A percentile compares a stretch with the other conserved stretches of the same genome.
Evolutionary conservation across 2,329 filamentous ascomycete genomes (phyloP).

Genomic region (Diplodia seriata): DNA sequence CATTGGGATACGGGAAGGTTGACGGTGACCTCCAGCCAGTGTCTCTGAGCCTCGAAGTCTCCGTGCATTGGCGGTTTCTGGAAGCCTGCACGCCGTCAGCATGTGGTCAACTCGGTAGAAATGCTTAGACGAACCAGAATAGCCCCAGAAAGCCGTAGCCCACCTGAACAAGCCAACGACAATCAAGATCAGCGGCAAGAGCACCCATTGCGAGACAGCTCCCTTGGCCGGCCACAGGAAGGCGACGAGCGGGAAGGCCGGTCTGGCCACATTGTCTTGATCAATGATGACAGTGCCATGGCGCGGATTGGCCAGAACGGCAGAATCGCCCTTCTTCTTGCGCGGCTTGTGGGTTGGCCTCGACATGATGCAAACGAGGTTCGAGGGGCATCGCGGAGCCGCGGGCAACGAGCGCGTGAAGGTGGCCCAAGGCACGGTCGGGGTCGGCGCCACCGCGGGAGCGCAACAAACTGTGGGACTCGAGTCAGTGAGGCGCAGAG

Average conservation of each 20-base stretch:
- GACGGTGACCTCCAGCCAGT: constrained; percentile 98
- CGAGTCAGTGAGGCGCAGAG: constrained; percentile 1
- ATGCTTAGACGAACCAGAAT: constrained; percentile 71
- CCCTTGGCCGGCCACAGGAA: constrained; percentile 92
- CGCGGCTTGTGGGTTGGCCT: constrained; percentile 51
- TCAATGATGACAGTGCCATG: constrained; percentile 51
- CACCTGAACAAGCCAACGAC: constrained; percentile 89
- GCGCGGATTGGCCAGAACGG: constrained; percentile 47
- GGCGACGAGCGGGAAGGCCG: constrained; percentile 88
- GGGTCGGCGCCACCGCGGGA: constrained; percentile 1
- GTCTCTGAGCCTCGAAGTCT: constrained; percentile 96
- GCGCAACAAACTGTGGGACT: not conserved
- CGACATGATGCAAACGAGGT: constrained; percentile 39
- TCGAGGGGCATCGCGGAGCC: constrained; percentile 36
- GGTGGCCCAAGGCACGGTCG: constrained; percentile 20
- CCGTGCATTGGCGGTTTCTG: constrained; percentile 88
- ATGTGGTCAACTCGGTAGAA: not conserved
- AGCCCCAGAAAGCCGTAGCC: constrained; percentile 91
- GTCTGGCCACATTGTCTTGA: constrained; percentile 56
- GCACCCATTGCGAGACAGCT: constrained; percentile 87
- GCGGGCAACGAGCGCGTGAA: constrained; percentile 17
- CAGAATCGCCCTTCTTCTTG: constrained; percentile 52
- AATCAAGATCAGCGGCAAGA: constrained; percentile 88
- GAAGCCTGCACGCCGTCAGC: constrained; percentile 62
- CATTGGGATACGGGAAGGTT: constrained; percentile 90